Evolutionary conservation across 2,329 filamentous ascomycete species (phyloP).

Genomic region (Diaporthe humulicola): DNA sequence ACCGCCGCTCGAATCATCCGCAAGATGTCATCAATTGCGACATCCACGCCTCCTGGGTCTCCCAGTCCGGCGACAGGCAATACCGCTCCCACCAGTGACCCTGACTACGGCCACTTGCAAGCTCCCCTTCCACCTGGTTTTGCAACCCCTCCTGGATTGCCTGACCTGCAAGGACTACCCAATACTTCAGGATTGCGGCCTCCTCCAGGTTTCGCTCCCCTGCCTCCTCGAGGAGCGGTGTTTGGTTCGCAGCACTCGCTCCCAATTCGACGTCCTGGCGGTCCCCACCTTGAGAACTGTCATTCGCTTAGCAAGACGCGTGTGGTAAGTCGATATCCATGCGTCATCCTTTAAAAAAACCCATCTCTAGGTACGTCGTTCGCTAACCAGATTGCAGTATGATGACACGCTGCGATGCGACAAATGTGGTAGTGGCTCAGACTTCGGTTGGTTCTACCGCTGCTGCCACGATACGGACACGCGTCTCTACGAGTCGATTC

Average conservation of each 20-base stretch:
- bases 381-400: constrained; percentile 75
- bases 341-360: background rate
- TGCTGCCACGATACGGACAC: constrained; percentile 75
- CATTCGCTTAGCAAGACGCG: constrained; percentile 36
- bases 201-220: constrained; percentile 16
- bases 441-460: constrained; percentile 79
- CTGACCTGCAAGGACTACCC: background rate
- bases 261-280: background rate
- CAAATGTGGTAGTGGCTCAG: constrained; percentile 67
- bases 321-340: constrained; percentile 27
- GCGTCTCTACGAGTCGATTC: constrained; percentile 53
- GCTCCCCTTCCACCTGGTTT: background rate
- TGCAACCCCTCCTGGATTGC: background rate
- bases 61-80: background rate
- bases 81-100: background rate
- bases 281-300: constrained; percentile 33
- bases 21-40: constrained; percentile 15
- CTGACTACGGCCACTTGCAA: background rate
- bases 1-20: background rate
- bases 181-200: background rate
- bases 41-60: background rate
- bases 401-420: constrained; percentile 66
- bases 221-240: background rate
- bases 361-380: constrained; percentile 47
- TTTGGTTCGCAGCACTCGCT: background rate